Evolutionary conservation across 2,329 filamentous ascomycete genomes (phyloP).

Genomic region (Xylaria sp.): DNA sequence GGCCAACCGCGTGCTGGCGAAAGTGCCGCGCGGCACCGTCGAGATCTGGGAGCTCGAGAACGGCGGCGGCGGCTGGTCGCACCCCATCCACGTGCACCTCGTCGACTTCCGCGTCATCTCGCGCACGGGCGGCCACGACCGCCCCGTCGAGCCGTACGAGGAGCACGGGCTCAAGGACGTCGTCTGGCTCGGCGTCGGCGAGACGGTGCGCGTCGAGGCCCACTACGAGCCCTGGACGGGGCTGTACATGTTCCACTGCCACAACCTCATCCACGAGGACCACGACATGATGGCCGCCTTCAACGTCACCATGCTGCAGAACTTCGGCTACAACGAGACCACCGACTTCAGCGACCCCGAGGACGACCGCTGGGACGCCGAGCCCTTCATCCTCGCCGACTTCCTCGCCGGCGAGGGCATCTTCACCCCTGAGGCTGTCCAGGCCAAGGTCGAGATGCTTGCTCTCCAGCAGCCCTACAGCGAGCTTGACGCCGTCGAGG

Average conservation of each 20-base stretch:
- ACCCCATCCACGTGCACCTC: conserved; percentile 68
- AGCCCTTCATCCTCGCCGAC: conserved; percentile 44
- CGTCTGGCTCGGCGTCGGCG: conserved; percentile 63
- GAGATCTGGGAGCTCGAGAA: conserved; percentile 64
- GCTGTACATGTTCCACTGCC: conserved; percentile 62
- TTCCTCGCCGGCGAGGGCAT: conserved; percentile 42
- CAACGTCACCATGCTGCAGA: conserved; percentile 54
- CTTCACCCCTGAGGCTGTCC: conserved; percentile 47
- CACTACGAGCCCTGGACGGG: conserved; percentile 65
- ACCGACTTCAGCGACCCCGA: conserved; percentile 53
- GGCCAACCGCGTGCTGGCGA: conserved; percentile 60
- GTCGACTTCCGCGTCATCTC: conserved; percentile 67
- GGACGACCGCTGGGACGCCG: conserved; percentile 52
- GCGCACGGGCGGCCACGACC: conserved; percentile 56
- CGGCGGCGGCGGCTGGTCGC: conserved; percentile 60
- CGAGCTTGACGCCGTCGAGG: conserved; percentile 48
- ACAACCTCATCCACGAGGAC: conserved; percentile 60
- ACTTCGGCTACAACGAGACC: conserved; percentile 55
- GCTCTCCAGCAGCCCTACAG: conserved; percentile 51
- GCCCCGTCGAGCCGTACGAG: conserved; percentile 63
- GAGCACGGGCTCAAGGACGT: conserved; percentile 67
- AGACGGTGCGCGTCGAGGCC: conserved; percentile 62
- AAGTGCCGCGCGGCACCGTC: conserved; percentile 58
- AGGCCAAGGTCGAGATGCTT: conserved; percentile 48
- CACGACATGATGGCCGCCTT: conserved; percentile 61